A percentile compares a stretch with the other conserved stretches of the same genome.
phyloP scores from a whole-genome alignment of 2,329 filamentous ascomycete species.

The Bipolaris victoriae region DNA sequence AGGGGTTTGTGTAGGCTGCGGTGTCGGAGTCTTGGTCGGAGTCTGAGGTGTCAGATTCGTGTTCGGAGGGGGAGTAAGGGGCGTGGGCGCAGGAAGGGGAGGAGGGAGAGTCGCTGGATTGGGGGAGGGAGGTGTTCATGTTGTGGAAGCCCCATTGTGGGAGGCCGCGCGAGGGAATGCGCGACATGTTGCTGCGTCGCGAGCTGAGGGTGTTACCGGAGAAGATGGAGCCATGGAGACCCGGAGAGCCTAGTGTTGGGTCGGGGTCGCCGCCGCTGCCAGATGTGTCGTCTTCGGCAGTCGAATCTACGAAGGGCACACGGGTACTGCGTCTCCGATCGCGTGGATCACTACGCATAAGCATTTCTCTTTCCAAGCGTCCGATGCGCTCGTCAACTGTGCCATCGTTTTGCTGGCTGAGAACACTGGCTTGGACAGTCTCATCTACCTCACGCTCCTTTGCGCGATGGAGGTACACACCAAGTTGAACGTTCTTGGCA shows the following conservation, averaged over 20 bases:
- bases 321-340: conserved; percentile 40
- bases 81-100: conserved; percentile 29
- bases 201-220: conserved; percentile 25
- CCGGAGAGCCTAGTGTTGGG: conserved; percentile 39
- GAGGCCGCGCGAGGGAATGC: conserved; percentile 22
- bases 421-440: conserved; percentile 46
- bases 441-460: conserved; percentile 62
- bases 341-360: conserved; percentile 50
- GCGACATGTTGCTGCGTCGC: conserved; percentile 26
- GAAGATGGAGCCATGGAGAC: conserved; percentile 32
- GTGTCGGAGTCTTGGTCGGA: conserved; percentile 34
- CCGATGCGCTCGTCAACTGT: conserved; percentile 62
- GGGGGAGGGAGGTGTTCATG: conserved; percentile 22
- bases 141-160: conserved; percentile 22
- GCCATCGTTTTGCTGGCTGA: conserved; percentile 48
- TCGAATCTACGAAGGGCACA: conserved; percentile 29
- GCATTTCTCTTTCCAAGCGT: conserved; percentile 60
- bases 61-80: conserved; percentile 26
- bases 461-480: conserved; percentile 65
- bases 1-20: conserved; percentile 36
- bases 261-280: conserved; percentile 56
- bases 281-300: conserved; percentile 51
- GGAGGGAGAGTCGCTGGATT: conserved; percentile 23
- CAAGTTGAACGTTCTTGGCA: conserved; percentile 62
- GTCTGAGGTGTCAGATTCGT: conserved; percentile 35